A percentile compares a stretch with the other conserved stretches of the same genome.
Evolutionary conservation across 108 stramenopile species (phyloP).

Genomic region (Mediolabrus comicus): DNA sequence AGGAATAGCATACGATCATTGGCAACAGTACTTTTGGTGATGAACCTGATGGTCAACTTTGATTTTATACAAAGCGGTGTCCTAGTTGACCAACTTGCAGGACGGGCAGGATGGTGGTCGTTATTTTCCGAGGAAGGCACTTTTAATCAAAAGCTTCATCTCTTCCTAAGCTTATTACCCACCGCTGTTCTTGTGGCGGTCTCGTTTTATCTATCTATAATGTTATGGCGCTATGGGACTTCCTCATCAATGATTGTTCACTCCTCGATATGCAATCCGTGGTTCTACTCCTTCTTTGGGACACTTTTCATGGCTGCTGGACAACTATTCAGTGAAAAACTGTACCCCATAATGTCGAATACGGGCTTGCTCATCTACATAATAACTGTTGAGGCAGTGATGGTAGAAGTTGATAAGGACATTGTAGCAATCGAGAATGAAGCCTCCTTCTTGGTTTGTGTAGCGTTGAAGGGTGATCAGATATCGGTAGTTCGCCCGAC

Average conservation of each 20-base stretch:
- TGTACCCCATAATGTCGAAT: conserved; percentile 44
- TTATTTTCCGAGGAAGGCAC: conserved; percentile 13
- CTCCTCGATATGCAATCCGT: conserved; percentile 34
- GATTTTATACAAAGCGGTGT: conserved; percentile 21
- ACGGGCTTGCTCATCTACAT: conserved; percentile 38
- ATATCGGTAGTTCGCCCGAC: background rate
- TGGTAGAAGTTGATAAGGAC: conserved; percentile 57
- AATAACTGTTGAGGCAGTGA: conserved; percentile 35
- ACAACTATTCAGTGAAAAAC: conserved; percentile 34
- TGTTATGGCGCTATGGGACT: conserved; percentile 53
- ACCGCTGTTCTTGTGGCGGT: conserved; percentile 35
- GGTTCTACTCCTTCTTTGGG: conserved; percentile 46
- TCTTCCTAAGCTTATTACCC: conserved; percentile 47
- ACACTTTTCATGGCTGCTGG: conserved; percentile 36
- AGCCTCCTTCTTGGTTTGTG: conserved; percentile 39
- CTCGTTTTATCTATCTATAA: conserved; percentile 37
- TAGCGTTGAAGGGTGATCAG: conserved; percentile 41
- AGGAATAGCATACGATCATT: conserved; percentile 49
- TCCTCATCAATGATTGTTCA: conserved; percentile 55
- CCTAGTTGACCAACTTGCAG: conserved; percentile 21
- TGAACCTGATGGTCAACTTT: conserved; percentile 49
- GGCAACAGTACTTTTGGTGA: conserved; percentile 25
- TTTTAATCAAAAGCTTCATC: conserved; percentile 20
- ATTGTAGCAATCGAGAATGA: conserved; percentile 41
- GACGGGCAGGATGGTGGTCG: conserved; percentile 38